Evolutionary conservation across 129 eudicot species (phyloP).

Genomic region (Smallanthus sonchifolius): DNA sequence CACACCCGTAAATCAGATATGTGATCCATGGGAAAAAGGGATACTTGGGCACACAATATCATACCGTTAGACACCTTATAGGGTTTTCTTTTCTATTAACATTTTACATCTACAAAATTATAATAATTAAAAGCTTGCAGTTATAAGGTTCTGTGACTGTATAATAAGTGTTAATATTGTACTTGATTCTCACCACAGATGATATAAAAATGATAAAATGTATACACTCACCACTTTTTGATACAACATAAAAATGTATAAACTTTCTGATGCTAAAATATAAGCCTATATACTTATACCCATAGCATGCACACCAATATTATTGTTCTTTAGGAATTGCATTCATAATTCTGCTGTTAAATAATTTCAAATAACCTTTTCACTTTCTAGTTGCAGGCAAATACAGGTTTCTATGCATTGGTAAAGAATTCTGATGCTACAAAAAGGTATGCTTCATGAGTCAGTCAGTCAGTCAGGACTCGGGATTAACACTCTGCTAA

Average conservation of each 20-base stretch:
- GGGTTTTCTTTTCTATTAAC: neutral
- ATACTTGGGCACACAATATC: neutral
- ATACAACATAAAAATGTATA: constrained; percentile 5
- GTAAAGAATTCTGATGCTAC: neutral
- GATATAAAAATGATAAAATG: neutral
- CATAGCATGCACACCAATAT: neutral
- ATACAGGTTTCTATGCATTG: neutral
- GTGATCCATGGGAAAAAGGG: neutral
- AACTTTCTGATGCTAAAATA: neutral
- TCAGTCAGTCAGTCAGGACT: neutral
- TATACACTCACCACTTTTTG: neutral
- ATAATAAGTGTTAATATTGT: neutral
- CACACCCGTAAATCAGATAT: neutral
- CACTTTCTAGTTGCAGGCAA: neutral
- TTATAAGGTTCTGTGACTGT: neutral
- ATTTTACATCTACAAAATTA: neutral
- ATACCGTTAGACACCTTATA: neutral
- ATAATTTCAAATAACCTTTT: neutral
- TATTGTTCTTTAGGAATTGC: neutral
- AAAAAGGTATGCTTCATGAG: neutral
- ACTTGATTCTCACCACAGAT: neutral
- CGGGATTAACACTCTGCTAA: neutral
- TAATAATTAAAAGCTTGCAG: constrained; percentile 1
- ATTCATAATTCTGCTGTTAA: neutral
- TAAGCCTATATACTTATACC: neutral